Evolutionary conservation across 306 rosid genomes (phyloP), one percentile per base, ranked within the genome.

Genomic region (Morella rubra): DNA sequence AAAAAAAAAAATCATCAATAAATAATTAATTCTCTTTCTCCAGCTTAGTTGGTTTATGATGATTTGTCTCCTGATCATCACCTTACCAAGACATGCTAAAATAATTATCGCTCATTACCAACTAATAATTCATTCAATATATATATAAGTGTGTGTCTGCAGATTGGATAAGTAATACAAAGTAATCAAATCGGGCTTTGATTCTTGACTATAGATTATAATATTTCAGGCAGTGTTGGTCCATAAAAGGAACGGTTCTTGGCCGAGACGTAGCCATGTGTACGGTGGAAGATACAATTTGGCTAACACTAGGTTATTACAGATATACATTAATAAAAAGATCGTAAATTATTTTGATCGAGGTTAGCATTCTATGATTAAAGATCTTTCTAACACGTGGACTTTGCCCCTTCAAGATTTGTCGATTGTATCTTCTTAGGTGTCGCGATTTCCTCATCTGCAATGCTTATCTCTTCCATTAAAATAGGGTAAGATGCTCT

Each of bases 191-290:
- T 51, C 32, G 1, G 32, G 32, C 32, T 27, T 27, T 27, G 32
- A 27, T 27, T 27, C 32, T 27, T 27, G 32, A 27, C 32, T 27
- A 27, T 27, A 27, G 32, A 27, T 27, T 27, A 27, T 1, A 27
- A 27, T 27, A 27, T 53, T 68, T 72, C 71, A 77, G 83, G 53
- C 81, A 85, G 83, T 56, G 40, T 71, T 76, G 73, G 77, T 77
- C 81, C 76, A 42, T 40, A 41, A 67, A 72, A 24, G 44, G 66
- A 53, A 41, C 45, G 11, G 47, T 54, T 1, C 32, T 27, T 74
- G 69, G 44, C 47, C 54, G 46, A 59, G n/a, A 32, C 2, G 19
- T n/a, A 74, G 55, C 55, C 66, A 66, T 16, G 79, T 76, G 66
- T 76, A 6, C 2, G 58, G 69, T 19, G 56, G 4, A 52, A 52